Base-by-base conservation (phyloP, 2,329 filamentous ascomycete genomes). In the Triangularia verruculosa region DNA sequence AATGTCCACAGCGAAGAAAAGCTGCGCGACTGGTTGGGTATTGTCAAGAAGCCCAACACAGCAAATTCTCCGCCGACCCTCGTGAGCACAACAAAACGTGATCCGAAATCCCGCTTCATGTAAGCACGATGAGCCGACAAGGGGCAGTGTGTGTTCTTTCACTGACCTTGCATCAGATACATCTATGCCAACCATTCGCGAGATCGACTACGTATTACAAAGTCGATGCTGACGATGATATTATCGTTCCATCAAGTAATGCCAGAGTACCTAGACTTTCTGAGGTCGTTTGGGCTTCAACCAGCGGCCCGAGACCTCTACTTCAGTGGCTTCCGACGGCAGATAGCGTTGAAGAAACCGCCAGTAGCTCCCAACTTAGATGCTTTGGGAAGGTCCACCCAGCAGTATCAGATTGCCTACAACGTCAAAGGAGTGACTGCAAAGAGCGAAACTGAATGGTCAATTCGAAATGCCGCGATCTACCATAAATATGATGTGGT, bases 401-500 rank as follows among this genome's bases (percentile, higher is more conserved):
- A 66, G 9, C 70, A 73, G 15, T 78, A 72, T 52, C 75, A 78
- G 57, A 51, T 78, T 47, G 55, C 69, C 65, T 59, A 51, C 12
- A 57, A 25, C 32, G n/a, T 57, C n/a, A 57, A 57, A 22, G 30
- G 55, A 5, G 55, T 43, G 28, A 57, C 55, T 13, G 13, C 4
- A 32, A 25, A 24, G 5, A 12, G 22, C 12, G 3, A 2, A 11
- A 8, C 30, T 24, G 65, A 71, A 22, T 78, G 76, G 76, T 75
- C 74, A 0, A 75, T 78, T 20, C 70, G 73, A 13, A 76, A 78
- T 59, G 75, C 73, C 0, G 76, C 73, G 0, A 62, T 79, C 3
- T 72, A 79, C 59, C 78, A 80, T 58, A 73, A 76, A 30, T 79
- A 79, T 57, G 78, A 80, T 56, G 64, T 78, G 0, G 68, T 69